A percentile compares a stretch with the other conserved stretches of the same genome.
phyloP scores from a whole-genome alignment of 768 basidiomycete genomes.

The Leccinum subgranulosum region DNA sequence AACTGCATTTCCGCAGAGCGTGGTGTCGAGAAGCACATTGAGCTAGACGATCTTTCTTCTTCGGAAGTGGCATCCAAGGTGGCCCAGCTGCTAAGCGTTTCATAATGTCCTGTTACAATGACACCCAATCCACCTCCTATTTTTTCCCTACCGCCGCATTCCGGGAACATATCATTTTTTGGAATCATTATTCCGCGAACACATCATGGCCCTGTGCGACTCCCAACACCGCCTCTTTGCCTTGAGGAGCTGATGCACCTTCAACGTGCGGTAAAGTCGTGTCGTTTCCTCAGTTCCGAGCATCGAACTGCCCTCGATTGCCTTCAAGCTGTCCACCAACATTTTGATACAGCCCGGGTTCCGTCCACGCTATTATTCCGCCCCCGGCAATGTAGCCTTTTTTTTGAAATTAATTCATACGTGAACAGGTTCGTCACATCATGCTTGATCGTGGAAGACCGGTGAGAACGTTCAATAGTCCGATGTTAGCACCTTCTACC shows the following conservation, averaged over 20 bases:
- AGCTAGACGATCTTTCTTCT: constrained; percentile 71
- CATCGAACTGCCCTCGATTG: not conserved
- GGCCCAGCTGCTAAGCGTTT: constrained; percentile 50
- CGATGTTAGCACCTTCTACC: not conserved
- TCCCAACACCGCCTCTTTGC: constrained; percentile 15
- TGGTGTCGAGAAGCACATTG: constrained; percentile 78
- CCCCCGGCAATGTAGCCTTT: not conserved
- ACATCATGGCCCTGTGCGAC: not conserved
- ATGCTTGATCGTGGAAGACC: not conserved
- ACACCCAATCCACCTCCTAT: constrained; percentile 5
- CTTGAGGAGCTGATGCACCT: constrained; percentile 18
- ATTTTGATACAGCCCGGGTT: not conserved
- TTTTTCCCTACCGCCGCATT: not conserved
- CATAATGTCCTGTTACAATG: constrained; percentile 13
- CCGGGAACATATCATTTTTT: not conserved
- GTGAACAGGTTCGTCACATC: not conserved
- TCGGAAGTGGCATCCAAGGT: constrained; percentile 72
- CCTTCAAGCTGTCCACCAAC: not conserved
- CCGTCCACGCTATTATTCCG: not conserved
- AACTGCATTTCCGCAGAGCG: constrained; percentile 47
- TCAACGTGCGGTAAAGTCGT: constrained; percentile 20
- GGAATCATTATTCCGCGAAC: not conserved
- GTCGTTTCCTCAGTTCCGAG: constrained; percentile 8
- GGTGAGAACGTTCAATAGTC: not conserved
- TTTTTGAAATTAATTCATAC: not conserved